These are phyloP conservation scores for Magnaporthales sp. DNA, from an alignment of 2,329 filamentous ascomycete species.

Conservation along the genomic window DNA sequence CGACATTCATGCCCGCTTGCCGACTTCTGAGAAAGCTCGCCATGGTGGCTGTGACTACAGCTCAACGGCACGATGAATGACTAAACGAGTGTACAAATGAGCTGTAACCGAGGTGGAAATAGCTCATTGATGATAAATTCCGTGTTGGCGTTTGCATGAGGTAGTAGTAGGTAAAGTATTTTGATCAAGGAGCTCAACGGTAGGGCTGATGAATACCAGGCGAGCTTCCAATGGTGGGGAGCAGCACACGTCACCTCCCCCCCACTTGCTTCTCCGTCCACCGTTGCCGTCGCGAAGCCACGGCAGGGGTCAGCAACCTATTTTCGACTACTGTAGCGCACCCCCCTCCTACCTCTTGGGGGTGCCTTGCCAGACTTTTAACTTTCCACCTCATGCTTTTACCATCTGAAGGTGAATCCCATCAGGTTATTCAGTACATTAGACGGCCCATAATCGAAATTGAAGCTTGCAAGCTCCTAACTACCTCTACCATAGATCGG, in stretches of 20 bases:
- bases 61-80: not conserved
- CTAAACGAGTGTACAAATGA: not conserved
- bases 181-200: not conserved
- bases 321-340: not conserved
- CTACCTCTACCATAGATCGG: not conserved
- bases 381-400: not conserved
- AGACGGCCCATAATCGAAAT: not conserved
- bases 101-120: not conserved
- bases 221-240: not conserved
- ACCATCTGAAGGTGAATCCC: not conserved
- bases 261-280: not conserved
- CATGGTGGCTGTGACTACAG: conserved; percentile 42
- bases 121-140: not conserved
- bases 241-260: not conserved
- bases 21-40: conserved; percentile 83
- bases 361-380: not conserved
- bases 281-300: not conserved
- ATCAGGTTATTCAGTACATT: not conserved
- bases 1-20: conserved; percentile 86
- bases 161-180: not conserved
- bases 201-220: not conserved
- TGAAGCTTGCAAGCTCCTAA: too few relatives aligned
- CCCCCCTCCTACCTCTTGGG: not conserved
- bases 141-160: not conserved
- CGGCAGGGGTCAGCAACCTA: not conserved